Percentiles rank a stretch among this genome's conserved stretches.
Evolutionary conservation across 331 rosid genomes (phyloP).

Genomic region (Cydonia oblonga): DNA sequence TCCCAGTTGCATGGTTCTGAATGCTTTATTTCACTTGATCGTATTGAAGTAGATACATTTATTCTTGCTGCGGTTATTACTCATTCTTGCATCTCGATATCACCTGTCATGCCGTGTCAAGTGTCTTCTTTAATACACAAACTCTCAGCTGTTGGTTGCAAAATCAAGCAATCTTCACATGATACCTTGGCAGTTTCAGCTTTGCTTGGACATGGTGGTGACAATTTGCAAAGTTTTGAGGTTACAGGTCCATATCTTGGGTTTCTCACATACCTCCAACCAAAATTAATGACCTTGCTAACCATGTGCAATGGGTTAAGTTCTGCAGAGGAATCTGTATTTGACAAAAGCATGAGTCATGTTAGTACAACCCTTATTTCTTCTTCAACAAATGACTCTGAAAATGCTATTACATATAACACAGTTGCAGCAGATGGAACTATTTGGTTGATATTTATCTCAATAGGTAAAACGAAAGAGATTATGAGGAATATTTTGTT

Average conservation of each 20-base stretch:
- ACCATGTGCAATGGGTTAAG: conserved; percentile 20
- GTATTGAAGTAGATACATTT: conserved; percentile 26
- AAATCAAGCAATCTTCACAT: conserved; percentile 10
- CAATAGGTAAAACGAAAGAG: too few species aligned
- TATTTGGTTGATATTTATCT: too few species aligned
- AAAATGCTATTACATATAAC: too few species aligned
- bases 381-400: too few species aligned
- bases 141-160: conserved; percentile 20
- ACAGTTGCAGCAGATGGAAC: too few species aligned
- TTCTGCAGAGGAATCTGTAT: conserved; percentile 15
- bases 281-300: conserved; percentile 17
- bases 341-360: conserved; percentile 23
- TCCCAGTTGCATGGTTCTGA: conserved; percentile 11
- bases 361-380: not conserved
- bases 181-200: conserved; percentile 22
- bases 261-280: conserved; percentile 28
- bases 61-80: conserved; percentile 28
- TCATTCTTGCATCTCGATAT: conserved; percentile 20
- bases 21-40: conserved; percentile 17
- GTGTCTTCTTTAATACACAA: conserved; percentile 13
- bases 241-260: conserved; percentile 22
- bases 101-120: conserved; percentile 21
- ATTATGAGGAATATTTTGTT: too few species aligned
- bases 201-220: not conserved
- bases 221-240: conserved; percentile 15